Evolutionary conservation across 176 grass and related monocot species (phyloP).

Genomic region (Saccharum officinarum): DNA sequence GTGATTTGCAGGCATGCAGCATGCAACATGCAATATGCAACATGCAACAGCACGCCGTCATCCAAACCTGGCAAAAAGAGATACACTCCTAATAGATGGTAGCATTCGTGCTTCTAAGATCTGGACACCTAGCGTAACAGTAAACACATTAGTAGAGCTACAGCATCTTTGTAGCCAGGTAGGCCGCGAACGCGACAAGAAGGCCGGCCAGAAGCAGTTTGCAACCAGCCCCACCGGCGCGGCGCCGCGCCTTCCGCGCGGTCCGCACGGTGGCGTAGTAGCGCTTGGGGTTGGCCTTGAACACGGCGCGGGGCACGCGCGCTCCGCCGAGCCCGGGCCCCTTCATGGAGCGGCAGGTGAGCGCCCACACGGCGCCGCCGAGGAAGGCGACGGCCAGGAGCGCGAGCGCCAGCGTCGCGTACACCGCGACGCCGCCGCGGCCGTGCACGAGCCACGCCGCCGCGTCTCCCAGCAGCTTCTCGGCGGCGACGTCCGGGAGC

Average conservation of each 20-base stretch:
- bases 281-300: constrained; percentile 14
- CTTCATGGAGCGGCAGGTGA: constrained; percentile 49
- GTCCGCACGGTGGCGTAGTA: constrained; percentile 33
- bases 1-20: background rate
- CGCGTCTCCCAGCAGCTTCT: constrained; percentile 11
- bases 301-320: constrained; percentile 27
- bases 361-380: constrained; percentile 31
- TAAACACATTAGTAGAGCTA: background rate
- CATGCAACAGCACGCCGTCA: too few species aligned
- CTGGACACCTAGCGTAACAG: background rate
- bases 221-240: background rate
- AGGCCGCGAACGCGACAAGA: background rate
- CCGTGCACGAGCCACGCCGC: background rate
- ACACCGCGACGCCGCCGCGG: constrained; percentile 1
- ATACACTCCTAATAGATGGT: too few species aligned
- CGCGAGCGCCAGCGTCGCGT: background rate
- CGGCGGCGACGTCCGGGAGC: constrained; percentile 19
- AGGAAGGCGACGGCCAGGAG: constrained; percentile 24
- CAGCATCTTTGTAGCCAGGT: background rate
- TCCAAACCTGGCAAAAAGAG: too few species aligned
- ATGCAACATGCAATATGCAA: too few species aligned
- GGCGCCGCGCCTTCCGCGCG: background rate
- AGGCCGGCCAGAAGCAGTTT: background rate
- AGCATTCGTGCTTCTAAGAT: background rate
- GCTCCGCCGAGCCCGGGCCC: constrained; percentile 24